phyloP scores from a whole-genome alignment of 2,329 filamentous ascomycete species.

The Sporothrix mexicana region DNA sequence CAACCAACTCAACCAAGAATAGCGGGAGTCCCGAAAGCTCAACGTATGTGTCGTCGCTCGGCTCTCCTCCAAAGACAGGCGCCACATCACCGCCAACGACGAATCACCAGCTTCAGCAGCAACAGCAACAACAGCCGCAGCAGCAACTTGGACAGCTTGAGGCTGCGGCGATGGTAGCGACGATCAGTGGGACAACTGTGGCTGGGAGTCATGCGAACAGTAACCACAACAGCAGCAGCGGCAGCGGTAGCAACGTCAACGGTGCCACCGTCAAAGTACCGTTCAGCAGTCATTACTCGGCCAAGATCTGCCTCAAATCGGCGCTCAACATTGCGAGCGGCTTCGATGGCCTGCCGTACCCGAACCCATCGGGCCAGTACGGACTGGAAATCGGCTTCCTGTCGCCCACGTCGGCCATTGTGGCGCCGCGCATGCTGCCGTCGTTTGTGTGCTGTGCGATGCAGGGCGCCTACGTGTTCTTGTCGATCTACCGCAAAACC shows the following conservation, averaged over 20 bases:
- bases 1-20: slow-evolving; percentile 11
- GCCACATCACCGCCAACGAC: neutral
- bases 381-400: slow-evolving; percentile 45
- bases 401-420: slow-evolving; percentile 46
- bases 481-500: slow-evolving; percentile 52
- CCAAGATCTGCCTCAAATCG: slow-evolving; percentile 56
- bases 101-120: slow-evolving; percentile 13
- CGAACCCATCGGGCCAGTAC: slow-evolving; percentile 48
- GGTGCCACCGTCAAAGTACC: slow-evolving; percentile 41
- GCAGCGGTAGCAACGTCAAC: neutral
- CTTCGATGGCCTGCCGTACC: slow-evolving; percentile 55
- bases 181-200: neutral
- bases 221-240: neutral
- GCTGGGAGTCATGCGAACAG: neutral
- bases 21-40: slow-evolving; percentile 25
- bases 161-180: neutral
- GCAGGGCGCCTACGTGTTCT: slow-evolving; percentile 53
- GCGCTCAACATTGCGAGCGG: slow-evolving; percentile 55
- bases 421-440: slow-evolving; percentile 54
- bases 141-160: slow-evolving; percentile 3
- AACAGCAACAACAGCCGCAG: slow-evolving; percentile 24
- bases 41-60: slow-evolving; percentile 15
- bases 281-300: slow-evolving; percentile 54
- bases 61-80: slow-evolving; percentile 15
- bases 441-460: slow-evolving; percentile 54